Conservation (phyloP, 495 filamentous ascomycete genomes). For the Acidiella bohemica region DNA sequence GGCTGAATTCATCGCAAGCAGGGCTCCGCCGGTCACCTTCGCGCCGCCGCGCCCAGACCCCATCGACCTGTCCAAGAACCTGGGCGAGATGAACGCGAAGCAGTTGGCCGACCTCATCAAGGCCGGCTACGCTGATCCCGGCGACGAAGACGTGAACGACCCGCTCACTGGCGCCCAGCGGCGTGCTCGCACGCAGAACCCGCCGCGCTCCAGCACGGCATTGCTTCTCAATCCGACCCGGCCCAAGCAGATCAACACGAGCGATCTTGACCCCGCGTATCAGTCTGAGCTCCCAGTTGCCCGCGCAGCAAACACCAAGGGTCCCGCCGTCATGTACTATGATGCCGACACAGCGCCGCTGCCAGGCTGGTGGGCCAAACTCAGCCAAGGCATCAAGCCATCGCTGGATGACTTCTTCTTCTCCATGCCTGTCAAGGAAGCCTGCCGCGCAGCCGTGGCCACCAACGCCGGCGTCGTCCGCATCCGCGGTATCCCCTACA, state of each 20-base stretch:
- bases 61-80: too few species aligned
- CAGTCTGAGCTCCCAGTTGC: not conserved
- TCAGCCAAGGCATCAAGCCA: constrained; percentile 1
- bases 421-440: constrained; percentile 19
- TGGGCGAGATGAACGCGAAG: not conserved
- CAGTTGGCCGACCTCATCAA: constrained; percentile 1
- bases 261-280: not conserved
- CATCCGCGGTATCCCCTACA: constrained; percentile 47
- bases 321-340: constrained; percentile 7
- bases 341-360: not conserved
- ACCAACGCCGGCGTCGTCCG: constrained; percentile 28
- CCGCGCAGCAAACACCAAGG: constrained; percentile 4
- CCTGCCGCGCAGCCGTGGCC: constrained; percentile 11
- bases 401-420: constrained; percentile 12
- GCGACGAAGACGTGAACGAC: constrained; percentile 1
- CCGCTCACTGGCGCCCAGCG: not conserved
- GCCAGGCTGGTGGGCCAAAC: not conserved
- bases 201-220: not conserved
- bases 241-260: not conserved
- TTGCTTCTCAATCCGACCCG: not conserved
- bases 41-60: not conserved
- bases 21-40: not conserved
- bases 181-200: not conserved
- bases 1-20: not conserved
- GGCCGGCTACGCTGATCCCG: not conserved